Evolutionary conservation across 768 basidiomycete species (phyloP), one percentile per base, ranked within the genome.

Genomic region (Lyophyllum shimeji): DNA sequence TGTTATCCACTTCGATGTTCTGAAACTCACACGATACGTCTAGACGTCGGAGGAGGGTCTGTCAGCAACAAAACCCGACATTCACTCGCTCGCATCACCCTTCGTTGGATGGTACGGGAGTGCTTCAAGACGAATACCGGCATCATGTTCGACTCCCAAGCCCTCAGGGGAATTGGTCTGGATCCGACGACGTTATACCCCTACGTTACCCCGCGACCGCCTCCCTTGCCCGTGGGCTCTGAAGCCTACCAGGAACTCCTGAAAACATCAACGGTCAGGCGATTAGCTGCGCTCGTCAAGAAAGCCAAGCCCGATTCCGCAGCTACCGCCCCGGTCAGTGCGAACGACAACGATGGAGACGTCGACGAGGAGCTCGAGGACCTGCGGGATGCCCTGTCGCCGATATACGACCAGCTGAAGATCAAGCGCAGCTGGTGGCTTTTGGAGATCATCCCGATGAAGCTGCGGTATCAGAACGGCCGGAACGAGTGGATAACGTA

Each of bases 81-180:
- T 34, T 72, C 69, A 17, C 75, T 86, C 2, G 76, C 83, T 7
- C 77, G 79, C n/a, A 80, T 84, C 31, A 69, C 83, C 2, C 73
- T 86, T 13, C 74, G 79, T 0, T 86, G 88, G 87, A 88, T 90
- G 86, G 71, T 90, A 47, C 82, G 87, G 21, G 79, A 90, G 62
- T 82, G 79, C 59, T 84, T 88, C 76, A 74, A 72, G 49, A 65
- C 78, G 4, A 65, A 83, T 7, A 75, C 75, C 0, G 86, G 86
- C 0, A 84, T 89, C 56, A 71, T 86, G 65, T 88, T 88, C 71
- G 68, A 81, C 23, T 59, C 72, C 3, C 71, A 76, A n/a, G 73
- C 69, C 9, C 71, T 86, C 46, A 67, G 67, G 21, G 58, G 67
- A 6, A 72, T 83, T 23, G 78, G 83, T 0, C 58, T 83, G 43